These are phyloP conservation scores for Hypocrella siamensis DNA, from an alignment of 2,329 filamentous ascomycete species.

Conservation along the genomic window DNA sequence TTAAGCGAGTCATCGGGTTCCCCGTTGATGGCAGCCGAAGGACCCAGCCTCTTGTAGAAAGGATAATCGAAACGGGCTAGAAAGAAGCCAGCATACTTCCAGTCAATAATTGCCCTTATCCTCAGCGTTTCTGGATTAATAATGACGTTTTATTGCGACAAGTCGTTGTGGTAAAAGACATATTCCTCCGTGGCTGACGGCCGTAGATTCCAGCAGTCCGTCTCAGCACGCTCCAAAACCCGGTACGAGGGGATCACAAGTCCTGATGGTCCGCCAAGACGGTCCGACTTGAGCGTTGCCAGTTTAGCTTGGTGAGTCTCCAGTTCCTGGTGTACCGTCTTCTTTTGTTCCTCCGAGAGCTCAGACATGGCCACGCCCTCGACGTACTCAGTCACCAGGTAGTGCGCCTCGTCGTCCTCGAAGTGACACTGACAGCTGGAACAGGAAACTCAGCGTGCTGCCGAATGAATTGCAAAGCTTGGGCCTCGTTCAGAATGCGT, in stretches of 20 bases:
- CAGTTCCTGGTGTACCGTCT: conserved; percentile 11
- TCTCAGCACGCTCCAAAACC: conserved; percentile 9
- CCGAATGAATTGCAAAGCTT: conserved; percentile 2
- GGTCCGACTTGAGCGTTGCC: conserved; percentile 11
- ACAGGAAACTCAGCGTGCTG: conserved; percentile 5
- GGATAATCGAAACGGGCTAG: conserved; percentile 11
- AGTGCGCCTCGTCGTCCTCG: conserved; percentile 6
- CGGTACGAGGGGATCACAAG: conserved; percentile 15
- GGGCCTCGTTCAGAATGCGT: conserved; percentile 4
- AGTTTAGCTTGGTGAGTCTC: conserved; percentile 11
- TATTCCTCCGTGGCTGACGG: conserved; percentile 6
- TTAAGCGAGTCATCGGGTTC: conserved; percentile 5
- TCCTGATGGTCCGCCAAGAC: conserved; percentile 14
- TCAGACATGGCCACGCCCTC: conserved; percentile 6
- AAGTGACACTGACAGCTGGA: conserved; percentile 7
- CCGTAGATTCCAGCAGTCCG: conserved; percentile 9
- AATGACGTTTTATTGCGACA: conserved; percentile 10
- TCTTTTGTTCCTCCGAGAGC: conserved; percentile 2
- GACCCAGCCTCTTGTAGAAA: conserved; percentile 9
- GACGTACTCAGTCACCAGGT: conserved; percentile 7
- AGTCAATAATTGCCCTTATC: conserved; percentile 20
- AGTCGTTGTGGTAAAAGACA: conserved; percentile 11
- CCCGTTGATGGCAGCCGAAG: conserved; percentile 5
- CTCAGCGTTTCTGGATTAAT: conserved; percentile 13
- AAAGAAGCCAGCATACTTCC: conserved; percentile 22